Evolutionary conservation across 495 filamentous ascomycete species (phyloP).

Genomic region (Peziza echinospora): DNA sequence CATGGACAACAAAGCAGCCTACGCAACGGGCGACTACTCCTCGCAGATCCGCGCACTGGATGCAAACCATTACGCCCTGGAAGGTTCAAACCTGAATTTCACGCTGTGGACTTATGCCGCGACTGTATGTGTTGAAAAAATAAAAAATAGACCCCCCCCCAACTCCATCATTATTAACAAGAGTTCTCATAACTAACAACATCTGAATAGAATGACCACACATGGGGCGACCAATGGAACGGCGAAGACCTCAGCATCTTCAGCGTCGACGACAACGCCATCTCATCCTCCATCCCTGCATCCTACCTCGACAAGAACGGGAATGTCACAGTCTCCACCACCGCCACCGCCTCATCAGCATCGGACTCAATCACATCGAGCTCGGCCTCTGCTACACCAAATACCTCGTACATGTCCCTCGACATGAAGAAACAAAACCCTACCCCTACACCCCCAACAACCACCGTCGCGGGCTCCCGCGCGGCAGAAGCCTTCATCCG

Average conservation of each 20-base stretch:
- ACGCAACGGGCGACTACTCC: constrained; percentile 87
- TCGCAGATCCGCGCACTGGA: constrained; percentile 90
- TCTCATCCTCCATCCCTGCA: constrained; percentile 21
- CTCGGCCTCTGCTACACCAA: not conserved
- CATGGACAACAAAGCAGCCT: constrained; percentile 90
- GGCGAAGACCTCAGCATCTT: constrained; percentile 88
- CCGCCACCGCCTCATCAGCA: not conserved
- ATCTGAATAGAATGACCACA: constrained; percentile 58
- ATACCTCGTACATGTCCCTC: not conserved
- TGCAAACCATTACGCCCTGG: constrained; percentile 83
- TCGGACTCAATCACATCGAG: not conserved
- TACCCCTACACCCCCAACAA: too few species aligned
- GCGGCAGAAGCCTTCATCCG: constrained; percentile 84
- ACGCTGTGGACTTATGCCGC: constrained; percentile 73
- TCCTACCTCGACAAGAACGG: not conserved
- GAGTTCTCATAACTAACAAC: constrained; percentile 5
- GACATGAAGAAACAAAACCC: not conserved
- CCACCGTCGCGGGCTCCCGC: constrained; percentile 44
- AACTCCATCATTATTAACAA: too few species aligned
- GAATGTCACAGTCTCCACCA: too few species aligned
- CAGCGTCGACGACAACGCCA: constrained; percentile 60
- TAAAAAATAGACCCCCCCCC: not conserved
- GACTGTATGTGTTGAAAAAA: constrained; percentile 27
- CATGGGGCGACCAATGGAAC: constrained; percentile 90
- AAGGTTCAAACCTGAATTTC: constrained; percentile 55